Base-by-base conservation (phyloP, 1,284 basidiomycete genomes). In the Stereum hirsutum region DNA sequence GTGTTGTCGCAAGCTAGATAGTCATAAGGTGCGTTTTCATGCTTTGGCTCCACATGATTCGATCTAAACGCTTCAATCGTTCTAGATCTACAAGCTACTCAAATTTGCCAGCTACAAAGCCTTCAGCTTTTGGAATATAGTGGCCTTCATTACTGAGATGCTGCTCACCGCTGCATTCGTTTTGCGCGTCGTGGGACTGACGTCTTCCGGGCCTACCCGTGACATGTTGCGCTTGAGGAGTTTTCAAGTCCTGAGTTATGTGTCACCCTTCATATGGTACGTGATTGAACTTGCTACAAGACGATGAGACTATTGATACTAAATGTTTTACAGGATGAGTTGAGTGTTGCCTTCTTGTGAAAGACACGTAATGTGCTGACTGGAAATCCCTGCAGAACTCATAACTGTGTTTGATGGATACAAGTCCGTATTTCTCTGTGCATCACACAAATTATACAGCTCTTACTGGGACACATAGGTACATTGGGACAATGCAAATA, bases 191-290 rank as follows among this genome's bases (percentile, higher is more conserved):
- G 62, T 70, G 5, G 84, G 91, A 21, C 57, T 89, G 12, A 57
- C 54, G 5, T 59, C 64, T 5, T 50, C 62, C 12, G 69, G 60
- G 2, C 66, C 69, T n/a, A 55, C 65, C 32, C 59, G 59, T n/a
- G 64, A 57, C 17, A 58, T 46, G 34, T 62, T 68, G 41, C 78
- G 81, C 41, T 59, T 88, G n/a, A 69, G 62, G 46, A 91, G 89
- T 58, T 95, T 94, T 65, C 90, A 92, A 57, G 73, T 89, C 17
- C 63, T 95, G 26, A 89, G 88, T 65, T 90, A 85, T 57, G 89
- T 85, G 4, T 77, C 89, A 1, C 91, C 90, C 0, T 71, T 93
- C 32, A 84, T 93, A 39, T 94, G 90, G 85, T 87, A 50, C 48
- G 78, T 61, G 11, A n/a, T 39, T 27, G 12, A 6, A 25, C 20